Evolutionary conservation across 805 yeast genomes (phyloP), one percentile per base, ranked within the genome.

Genomic region (Candida ficus): DNA sequence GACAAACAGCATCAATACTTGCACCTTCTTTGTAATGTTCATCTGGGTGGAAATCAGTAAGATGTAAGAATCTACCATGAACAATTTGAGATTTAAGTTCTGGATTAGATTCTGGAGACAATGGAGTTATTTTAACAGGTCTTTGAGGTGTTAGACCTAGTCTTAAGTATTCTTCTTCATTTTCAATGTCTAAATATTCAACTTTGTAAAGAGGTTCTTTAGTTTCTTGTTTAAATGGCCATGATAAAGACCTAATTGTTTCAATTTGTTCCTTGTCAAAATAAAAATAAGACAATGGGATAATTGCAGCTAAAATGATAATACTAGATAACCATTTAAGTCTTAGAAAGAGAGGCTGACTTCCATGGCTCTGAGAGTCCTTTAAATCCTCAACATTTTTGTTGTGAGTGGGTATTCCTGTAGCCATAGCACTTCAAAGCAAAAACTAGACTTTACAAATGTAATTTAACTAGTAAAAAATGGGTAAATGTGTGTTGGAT

Each of bases 41-140:
- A 60, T 87, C 96, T 0, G 95, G 95, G 55, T 87, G 96, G 45
- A 88, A 68, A 57, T 87, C 96, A 1, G 95, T 87, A 21, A 87
- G 71, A 54, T 88, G 95, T n/a, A 87, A 62, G 54, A 87, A 88
- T 40, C 93, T 63, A 1, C 96, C 96, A 50, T 81, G 84, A 3
- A 48, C 17, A 4, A 33, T 39, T 19, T 29, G 42, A 4, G 46
- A 26, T 35, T 35, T 38, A 11, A 34, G 46, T 40, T 33, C 38
- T 20, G 29, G 19, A 3, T 49, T 28, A 7, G 26, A 9, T 7
- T 16, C 7, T 11, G 37, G 14, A 10, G 34, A 13, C 7, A 56
- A 39, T 16, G 59, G 50, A 9, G 54, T 46, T n/a, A 54, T 44
- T 16, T 34, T 41, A 4, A 69, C 45, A 1, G 75, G 70, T 17